A percentile compares a stretch with the other conserved stretches of the same genome.
Evolutionary conservation across 2,329 filamentous ascomycete genomes (phyloP).

Genomic region (Diaporthe capsici): DNA sequence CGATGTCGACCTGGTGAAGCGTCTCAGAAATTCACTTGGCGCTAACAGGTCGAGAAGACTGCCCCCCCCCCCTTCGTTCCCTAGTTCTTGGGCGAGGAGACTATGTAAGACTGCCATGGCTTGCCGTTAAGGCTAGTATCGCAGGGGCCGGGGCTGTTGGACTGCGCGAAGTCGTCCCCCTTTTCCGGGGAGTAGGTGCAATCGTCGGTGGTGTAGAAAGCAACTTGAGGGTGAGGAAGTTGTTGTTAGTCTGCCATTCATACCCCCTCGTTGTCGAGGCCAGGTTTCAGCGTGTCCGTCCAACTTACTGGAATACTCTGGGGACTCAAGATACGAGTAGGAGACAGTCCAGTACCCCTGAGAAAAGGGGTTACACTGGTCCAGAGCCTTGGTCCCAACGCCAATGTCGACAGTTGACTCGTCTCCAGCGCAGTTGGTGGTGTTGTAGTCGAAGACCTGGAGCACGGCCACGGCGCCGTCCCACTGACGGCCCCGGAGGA

Average conservation of each 20-base stretch:
- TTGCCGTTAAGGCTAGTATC: not conserved
- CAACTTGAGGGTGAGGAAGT: not conserved
- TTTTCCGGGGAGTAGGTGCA: not conserved
- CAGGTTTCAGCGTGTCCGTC: not conserved
- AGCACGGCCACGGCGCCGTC: not conserved
- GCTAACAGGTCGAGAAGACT: not conserved
- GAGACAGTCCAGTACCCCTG: not conserved
- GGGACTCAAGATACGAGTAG: not conserved
- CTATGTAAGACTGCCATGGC: not conserved
- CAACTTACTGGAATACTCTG: not conserved
- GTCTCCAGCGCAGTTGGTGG: not conserved
- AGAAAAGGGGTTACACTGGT: not conserved
- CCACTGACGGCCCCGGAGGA: not conserved
- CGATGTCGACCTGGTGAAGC: not conserved
- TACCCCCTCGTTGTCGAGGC: not conserved
- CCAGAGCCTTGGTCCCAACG: not conserved
- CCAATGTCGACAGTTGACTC: not conserved
- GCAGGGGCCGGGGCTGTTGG: conserved; percentile 4
- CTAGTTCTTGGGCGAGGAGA: not conserved
- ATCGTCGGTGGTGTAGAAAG: not conserved
- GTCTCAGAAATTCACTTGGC: not conserved
- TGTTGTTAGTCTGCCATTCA: not conserved
- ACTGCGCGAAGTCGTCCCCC: not conserved
- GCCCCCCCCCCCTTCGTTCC: no score
- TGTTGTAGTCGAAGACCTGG: conserved; percentile 7